phyloP scores from a whole-genome alignment of 495 filamentous ascomycete species.

The Cudoniella acicularis region DNA sequence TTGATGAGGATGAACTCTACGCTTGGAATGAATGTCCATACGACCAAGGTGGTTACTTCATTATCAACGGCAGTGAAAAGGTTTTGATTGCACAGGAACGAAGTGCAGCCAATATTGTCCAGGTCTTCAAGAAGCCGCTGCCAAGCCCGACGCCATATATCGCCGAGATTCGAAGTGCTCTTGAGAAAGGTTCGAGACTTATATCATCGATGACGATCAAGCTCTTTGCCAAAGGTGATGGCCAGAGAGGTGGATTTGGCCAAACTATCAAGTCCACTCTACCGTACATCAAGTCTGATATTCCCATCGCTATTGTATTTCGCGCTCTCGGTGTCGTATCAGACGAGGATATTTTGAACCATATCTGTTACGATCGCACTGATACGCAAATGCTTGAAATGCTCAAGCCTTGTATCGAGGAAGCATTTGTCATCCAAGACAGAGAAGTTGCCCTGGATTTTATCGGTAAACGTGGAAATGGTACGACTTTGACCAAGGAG shows the following conservation, averaged over 20 bases:
- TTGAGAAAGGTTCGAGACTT: conserved; percentile 91
- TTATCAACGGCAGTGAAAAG: conserved; percentile 99
- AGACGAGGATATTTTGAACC: conserved; percentile 95
- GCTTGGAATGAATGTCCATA: conserved; percentile 92
- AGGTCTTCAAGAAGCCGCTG: conserved; percentile 94
- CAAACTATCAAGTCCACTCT: conserved; percentile 84
- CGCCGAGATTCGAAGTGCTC: conserved; percentile 92
- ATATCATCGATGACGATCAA: conserved; percentile 88
- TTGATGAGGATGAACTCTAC: conserved; percentile 77
- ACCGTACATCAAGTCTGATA: conserved; percentile 89
- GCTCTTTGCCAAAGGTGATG: conserved; percentile 79
- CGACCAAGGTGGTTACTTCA: conserved; percentile 96
- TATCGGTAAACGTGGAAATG: conserved; percentile 86
- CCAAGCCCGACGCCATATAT: conserved; percentile 85
- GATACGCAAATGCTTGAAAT: conserved; percentile 98
- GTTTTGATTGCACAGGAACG: conserved; percentile 97
- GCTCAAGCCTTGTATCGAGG: conserved; percentile 93
- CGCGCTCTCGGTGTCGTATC: conserved; percentile 93
- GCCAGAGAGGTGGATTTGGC: conserved; percentile 71
- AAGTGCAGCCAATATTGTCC: conserved; percentile 95
- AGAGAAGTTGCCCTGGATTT: conserved; percentile 93
- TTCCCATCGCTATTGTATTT: conserved; percentile 93
- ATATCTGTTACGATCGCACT: conserved; percentile 92
- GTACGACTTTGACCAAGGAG: conserved; percentile 70
- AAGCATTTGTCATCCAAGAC: conserved; percentile 93